Percentiles rank a stretch among this genome's conserved stretches.
Evolutionary conservation across 208 protist species (phyloP).

Genomic region (Trypanosoma lewisi): DNA sequence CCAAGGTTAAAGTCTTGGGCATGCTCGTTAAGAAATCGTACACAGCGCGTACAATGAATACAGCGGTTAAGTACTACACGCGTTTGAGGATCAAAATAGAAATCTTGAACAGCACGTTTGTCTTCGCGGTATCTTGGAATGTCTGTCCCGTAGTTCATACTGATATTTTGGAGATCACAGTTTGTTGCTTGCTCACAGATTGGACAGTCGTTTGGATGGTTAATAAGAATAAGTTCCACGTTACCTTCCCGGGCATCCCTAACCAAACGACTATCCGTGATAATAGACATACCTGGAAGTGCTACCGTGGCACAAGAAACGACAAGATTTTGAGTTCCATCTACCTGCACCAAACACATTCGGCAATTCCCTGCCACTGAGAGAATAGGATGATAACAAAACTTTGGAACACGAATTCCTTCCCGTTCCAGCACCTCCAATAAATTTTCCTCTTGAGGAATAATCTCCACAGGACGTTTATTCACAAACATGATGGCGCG

Average conservation of each 20-base stretch:
- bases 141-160: constrained; percentile 90
- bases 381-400: constrained; percentile 92
- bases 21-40: constrained; percentile 95
- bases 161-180: constrained; percentile 96
- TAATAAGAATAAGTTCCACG: constrained; percentile 96
- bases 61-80: constrained; percentile 95
- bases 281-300: constrained; percentile 95
- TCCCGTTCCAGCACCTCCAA: constrained; percentile 89
- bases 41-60: constrained; percentile 97
- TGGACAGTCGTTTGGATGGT: constrained; percentile 96
- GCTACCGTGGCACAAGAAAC: constrained; percentile 95
- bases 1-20: constrained; percentile 94
- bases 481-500: constrained; percentile 93
- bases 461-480: constrained; percentile 88
- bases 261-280: constrained; percentile 93
- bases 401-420: constrained; percentile 89
- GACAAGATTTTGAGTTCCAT: constrained; percentile 94
- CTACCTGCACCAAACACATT: constrained; percentile 97
- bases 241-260: constrained; percentile 95
- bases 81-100: constrained; percentile 95
- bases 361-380: constrained; percentile 97
- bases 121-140: constrained; percentile 89
- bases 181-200: constrained; percentile 97
- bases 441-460: constrained; percentile 90
- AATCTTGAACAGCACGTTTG: constrained; percentile 93